Evolutionary conservation across 2,329 filamentous ascomycete species (phyloP), one percentile per base, ranked within the genome.

Genomic region (Alternaria sp.): DNA sequence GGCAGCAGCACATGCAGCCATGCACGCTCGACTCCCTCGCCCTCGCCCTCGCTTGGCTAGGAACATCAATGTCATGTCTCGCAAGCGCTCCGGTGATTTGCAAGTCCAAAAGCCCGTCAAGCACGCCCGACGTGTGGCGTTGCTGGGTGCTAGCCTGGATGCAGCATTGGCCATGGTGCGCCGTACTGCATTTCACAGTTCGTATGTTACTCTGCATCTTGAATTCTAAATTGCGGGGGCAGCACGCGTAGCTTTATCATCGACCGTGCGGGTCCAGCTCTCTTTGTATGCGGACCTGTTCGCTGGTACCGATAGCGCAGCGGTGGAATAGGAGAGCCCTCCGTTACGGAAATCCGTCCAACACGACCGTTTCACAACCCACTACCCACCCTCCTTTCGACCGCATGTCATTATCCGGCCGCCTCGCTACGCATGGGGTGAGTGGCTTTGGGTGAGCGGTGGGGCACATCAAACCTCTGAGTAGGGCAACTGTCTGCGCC

Each of bases 141-240:
- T 23, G 36, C 48, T 46, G 23, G 48, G 23, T 11, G 9, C 21
- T 41, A 34, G 37, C 48, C 45, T 52, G 48, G 24, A 45, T 51
- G 24, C 36, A 49, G 59, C 61, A 64, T 61, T 41, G 58, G 48
- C 60, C 40, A 62, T 58, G 54, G 60, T 53, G 53, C 60, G 51
- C 60, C 64, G 60, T 52, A 23, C 13, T 33, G 28, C 17, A 49
- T 29, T 36, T 50, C 37, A 56, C 21, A 31, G n/a, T 23, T 34
- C 52, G 46, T 45, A 60, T 62, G 50, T 51, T 51, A 48, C 44
- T 48, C 21, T 48, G 8, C 26, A 56, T 58, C 44, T 33, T 52
- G 61, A 72, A 74, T 68, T 54, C 62, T 69, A 72, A 69, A 70
- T 60, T 72, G 71, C 71, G 73, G 72, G 55, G 69, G 65, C 64